Conservation (phyloP, 495 filamentous ascomycete species). For the Aeminium ludgeri region DNA sequence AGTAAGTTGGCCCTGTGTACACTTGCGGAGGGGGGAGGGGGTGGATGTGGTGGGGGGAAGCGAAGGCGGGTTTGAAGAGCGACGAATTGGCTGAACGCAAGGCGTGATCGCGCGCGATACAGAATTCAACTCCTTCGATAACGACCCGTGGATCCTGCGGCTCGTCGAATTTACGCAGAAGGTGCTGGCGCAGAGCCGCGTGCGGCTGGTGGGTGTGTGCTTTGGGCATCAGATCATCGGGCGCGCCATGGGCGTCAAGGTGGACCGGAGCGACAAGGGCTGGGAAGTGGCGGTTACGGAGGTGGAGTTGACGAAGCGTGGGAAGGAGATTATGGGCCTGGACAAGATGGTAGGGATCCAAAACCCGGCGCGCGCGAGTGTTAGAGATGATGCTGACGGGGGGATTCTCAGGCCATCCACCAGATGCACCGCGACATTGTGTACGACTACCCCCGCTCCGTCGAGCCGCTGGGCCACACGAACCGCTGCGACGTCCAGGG, state of each 20-base stretch:
- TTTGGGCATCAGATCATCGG: conserved; percentile 87
- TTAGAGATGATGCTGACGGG: conserved; percentile 3
- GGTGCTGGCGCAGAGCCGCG: conserved; percentile 36
- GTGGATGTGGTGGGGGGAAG: too few species aligned
- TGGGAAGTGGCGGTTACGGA: conserved; percentile 72
- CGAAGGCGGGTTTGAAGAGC: too few species aligned
- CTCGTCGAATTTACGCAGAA: conserved; percentile 53
- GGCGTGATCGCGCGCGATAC: background rate
- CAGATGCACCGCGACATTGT: conserved; percentile 87
- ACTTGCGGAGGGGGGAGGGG: too few species aligned
- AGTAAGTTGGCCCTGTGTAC: conserved; percentile 23
- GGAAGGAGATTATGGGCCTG: conserved; percentile 53
- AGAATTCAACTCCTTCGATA: conserved; percentile 47
- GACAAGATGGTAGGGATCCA: conserved; percentile 45
- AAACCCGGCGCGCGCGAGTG: too few species aligned
- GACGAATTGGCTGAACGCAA: background rate
- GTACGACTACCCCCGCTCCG: conserved; percentile 41
- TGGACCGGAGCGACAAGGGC: conserved; percentile 47
- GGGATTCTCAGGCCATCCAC: conserved; percentile 46
- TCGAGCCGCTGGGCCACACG: conserved; percentile 48
- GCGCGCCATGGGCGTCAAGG: conserved; percentile 50
- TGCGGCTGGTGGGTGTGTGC: conserved; percentile 65
- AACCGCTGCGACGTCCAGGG: conserved; percentile 57
- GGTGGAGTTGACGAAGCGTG: conserved; percentile 50
- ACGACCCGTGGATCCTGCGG: conserved; percentile 56